A percentile compares a stretch with the other conserved stretches of the same genome.
Evolutionary conservation across 108 stramenopile genomes (phyloP).

Genomic region (Discostella pseudostelligera): DNA sequence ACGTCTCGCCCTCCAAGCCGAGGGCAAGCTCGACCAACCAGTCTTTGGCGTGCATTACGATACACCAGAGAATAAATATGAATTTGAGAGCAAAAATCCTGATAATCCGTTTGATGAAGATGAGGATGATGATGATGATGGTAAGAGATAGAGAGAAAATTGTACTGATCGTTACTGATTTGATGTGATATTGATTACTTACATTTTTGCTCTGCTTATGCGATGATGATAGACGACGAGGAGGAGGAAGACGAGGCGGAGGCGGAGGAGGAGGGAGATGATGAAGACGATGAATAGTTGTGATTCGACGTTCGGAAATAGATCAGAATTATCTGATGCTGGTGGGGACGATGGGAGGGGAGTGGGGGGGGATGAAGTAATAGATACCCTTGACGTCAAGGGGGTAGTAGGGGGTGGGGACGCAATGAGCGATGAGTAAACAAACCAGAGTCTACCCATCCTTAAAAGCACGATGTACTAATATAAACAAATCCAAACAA

Average conservation of each 20-base stretch:
- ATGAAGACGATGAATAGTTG: constrained; percentile 4
- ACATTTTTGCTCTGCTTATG: background rate
- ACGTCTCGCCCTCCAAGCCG: constrained; percentile 47
- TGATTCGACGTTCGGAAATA: background rate
- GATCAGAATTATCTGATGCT: too few relatives aligned
- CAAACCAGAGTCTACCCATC: too few relatives aligned
- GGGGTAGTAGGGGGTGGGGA: background rate
- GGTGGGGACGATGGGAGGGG: background rate
- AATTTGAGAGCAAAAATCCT: constrained; percentile 36
- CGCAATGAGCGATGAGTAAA: background rate
- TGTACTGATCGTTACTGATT: constrained; percentile 6
- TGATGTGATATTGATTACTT: background rate
- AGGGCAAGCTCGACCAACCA: constrained; percentile 43
- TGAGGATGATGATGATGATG: constrained; percentile 53
- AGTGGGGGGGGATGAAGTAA: too few relatives aligned
- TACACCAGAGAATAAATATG: constrained; percentile 44
- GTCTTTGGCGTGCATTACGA: constrained; percentile 65
- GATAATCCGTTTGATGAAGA: constrained; percentile 54
- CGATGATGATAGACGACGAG: constrained; percentile 49
- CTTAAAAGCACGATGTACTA: too few relatives aligned
- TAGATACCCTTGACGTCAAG: too few relatives aligned
- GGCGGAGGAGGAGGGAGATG: constrained; percentile 15
- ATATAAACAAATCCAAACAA: too few relatives aligned
- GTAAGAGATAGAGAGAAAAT: too few relatives aligned
- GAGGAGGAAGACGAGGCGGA: constrained; percentile 25